Evolutionary conservation across 768 basidiomycete genomes (phyloP), one percentile per base, ranked within the genome.

Genomic region (Clitopilus passeckerianus): DNA sequence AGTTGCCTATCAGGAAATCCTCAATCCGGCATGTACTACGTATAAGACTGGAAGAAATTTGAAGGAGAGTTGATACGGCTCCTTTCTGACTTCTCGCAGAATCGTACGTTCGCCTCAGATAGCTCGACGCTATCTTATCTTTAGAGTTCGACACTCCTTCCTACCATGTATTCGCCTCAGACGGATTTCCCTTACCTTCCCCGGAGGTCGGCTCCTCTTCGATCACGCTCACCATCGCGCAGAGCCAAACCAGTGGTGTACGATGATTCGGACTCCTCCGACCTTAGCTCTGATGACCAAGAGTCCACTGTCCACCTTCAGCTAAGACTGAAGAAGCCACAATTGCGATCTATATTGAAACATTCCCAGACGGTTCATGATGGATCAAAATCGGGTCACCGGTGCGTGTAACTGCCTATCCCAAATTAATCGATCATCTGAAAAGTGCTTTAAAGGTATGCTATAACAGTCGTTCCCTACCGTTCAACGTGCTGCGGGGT

Each of bases 401-500:
- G 46, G 46, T 50, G 12, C 16, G 46, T 50, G 16, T 18, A 23
- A 18, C 46, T 23, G 46, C 46, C 46, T 50, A 50, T 18, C 46
- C 37, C 22, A 22, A 16, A 18, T 50, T 50, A 10, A 50, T 50
- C 46, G 22, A 22, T 50, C 46, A 50, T 50, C 46, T 20, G 18
- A 50, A 5, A 23, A 18, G 46, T 18, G 16, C n/a, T 50, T 16
- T 50, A 50, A 20, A 50, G 46, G 18, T 50, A 50, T 50, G 46
- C 46, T 23, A 63, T 65, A 56, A 61, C 64, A 0, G 61, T 65
- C 24, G 43, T 63, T n/a, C 57, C 58, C 43, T 61, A 63, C 54
- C 44, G 56, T 1, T 63, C 61, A 14, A 60, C 62, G 0, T 65
- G 61, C 37, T 63, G 64, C 30, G 43, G 54, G 5, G 55, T 59